phyloP scores from a whole-genome alignment of 306 rosid species.

The Cyclanthera cordifolia region DNA sequence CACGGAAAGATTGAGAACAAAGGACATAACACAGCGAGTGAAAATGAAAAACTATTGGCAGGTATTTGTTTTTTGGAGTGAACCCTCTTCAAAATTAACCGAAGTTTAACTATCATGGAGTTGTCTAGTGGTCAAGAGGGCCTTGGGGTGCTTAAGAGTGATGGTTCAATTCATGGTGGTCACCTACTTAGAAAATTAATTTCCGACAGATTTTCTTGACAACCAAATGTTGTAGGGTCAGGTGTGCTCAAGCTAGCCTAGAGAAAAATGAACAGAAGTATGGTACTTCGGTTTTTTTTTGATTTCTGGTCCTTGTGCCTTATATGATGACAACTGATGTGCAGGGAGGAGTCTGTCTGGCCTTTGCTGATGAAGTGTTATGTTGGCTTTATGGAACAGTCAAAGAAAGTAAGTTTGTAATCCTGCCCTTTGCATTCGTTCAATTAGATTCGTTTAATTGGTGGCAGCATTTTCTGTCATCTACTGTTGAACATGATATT shows the following conservation, averaged over 20 bases:
- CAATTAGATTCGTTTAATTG: too few species aligned
- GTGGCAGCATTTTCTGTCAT: too few species aligned
- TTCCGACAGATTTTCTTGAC: too few species aligned
- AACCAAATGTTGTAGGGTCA: too few species aligned
- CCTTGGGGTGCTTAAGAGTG: too few species aligned
- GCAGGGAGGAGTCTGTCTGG: slow-evolving; percentile 98
- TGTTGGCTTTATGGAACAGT: slow-evolving; percentile 99
- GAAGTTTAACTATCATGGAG: too few species aligned
- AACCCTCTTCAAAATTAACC: background rate
- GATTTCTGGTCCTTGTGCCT: background rate
- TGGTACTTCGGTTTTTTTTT: background rate
- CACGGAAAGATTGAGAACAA: slow-evolving; percentile 83
- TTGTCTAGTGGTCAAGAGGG: too few species aligned
- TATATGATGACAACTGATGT: slow-evolving; percentile 16
- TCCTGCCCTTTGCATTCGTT: background rate
- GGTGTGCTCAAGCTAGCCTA: too few species aligned
- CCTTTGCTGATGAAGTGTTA: slow-evolving; percentile 91
- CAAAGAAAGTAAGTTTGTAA: slow-evolving; percentile 66
- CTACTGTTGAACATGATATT: too few species aligned
- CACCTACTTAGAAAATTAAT: too few species aligned
- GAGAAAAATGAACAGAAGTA: background rate
- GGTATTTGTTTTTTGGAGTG: slow-evolving; percentile 23
- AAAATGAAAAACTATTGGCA: slow-evolving; percentile 97
- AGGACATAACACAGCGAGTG: slow-evolving; percentile 81
- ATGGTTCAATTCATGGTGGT: too few species aligned